Percentiles rank a stretch among this genome's conserved stretches.
Conservation (phyloP, 2,329 filamentous ascomycete species). For the Thyridium curvatum region DNA sequence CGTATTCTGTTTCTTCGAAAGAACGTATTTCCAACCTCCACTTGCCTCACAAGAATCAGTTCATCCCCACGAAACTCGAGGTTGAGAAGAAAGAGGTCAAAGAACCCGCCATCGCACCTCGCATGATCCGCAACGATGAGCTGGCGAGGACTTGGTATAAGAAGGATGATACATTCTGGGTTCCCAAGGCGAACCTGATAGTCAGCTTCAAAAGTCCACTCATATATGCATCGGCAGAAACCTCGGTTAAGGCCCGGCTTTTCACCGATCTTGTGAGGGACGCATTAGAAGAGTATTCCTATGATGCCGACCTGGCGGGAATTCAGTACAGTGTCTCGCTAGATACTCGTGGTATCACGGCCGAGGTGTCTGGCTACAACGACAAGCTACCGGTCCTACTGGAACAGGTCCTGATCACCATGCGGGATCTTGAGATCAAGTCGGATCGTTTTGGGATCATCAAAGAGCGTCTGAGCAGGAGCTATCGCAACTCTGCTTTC, state of each 20-base stretch:
- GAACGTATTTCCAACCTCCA: slow-evolving; percentile 67
- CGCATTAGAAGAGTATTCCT: slow-evolving; percentile 85
- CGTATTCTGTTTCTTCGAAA: slow-evolving; percentile 49
- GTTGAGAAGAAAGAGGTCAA: slow-evolving; percentile 91
- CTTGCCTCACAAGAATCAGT: slow-evolving; percentile 89
- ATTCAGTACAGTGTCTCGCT: slow-evolving; percentile 74
- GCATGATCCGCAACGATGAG: slow-evolving; percentile 78
- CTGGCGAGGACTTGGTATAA: slow-evolving; percentile 88
- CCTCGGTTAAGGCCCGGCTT: slow-evolving; percentile 68
- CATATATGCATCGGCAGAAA: slow-evolving; percentile 72
- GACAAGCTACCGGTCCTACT: slow-evolving; percentile 89
- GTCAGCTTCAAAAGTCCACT: slow-evolving; percentile 75
- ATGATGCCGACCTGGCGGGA: slow-evolving; percentile 90
- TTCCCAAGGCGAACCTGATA: slow-evolving; percentile 85
- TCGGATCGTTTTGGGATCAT: slow-evolving; percentile 88
- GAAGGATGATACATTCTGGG: slow-evolving; percentile 98
- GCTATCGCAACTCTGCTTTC: slow-evolving; percentile 80
- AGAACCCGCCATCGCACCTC: slow-evolving; percentile 66
- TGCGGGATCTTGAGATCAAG: slow-evolving; percentile 77
- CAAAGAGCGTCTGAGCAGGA: slow-evolving; percentile 74
- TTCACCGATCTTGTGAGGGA: slow-evolving; percentile 85
- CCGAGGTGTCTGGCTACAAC: slow-evolving; percentile 86
- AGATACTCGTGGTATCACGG: slow-evolving; percentile 65
- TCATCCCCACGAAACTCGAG: slow-evolving; percentile 87
- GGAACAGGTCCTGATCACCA: slow-evolving; percentile 78